Percentiles rank a stretch among this genome's conserved stretches.
These are phyloP conservation scores for Arctium lappa DNA, from an alignment of 129 eudicot genomes.

Conservation along the genomic window DNA sequence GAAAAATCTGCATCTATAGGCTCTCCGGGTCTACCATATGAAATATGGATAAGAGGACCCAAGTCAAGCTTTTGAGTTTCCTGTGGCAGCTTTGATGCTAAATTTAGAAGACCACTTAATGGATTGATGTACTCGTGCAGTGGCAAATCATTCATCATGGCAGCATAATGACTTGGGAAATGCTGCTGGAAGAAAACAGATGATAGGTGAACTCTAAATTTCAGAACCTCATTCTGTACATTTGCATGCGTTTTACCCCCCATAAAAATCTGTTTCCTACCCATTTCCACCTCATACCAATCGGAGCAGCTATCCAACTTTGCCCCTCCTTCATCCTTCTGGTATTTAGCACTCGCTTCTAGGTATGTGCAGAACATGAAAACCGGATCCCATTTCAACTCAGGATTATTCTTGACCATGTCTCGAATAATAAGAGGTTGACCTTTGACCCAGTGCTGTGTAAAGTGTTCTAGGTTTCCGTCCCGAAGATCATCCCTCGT, in stretches of 20 bases:
- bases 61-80: constrained; percentile 51
- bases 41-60: constrained; percentile 75
- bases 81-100: constrained; percentile 55
- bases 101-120: constrained; percentile 57
- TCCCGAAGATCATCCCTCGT: constrained; percentile 44
- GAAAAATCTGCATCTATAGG: constrained; percentile 60
- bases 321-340: constrained; percentile 22
- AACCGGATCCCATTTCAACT: constrained; percentile 81
- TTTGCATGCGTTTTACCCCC: constrained; percentile 62
- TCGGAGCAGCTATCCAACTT: constrained; percentile 47
- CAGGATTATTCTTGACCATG: constrained; percentile 38
- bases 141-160: constrained; percentile 57
- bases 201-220: constrained; percentile 65
- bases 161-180: constrained; percentile 57
- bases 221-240: constrained; percentile 51
- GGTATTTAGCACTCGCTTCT: constrained; percentile 44
- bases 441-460: constrained; percentile 84
- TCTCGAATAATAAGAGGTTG: constrained; percentile 78
- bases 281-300: constrained; percentile 88
- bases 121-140: constrained; percentile 73
- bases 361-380: constrained; percentile 63
- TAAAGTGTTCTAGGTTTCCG: constrained; percentile 63
- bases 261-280: constrained; percentile 60
- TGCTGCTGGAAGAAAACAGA: constrained; percentile 62
- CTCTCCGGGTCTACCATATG: constrained; percentile 79